A percentile compares a stretch with the other conserved stretches of the same genome.
phyloP scores from a whole-genome alignment of 192 early-diverging fungal genomes.

The Umbelopsis vinacea region DNA sequence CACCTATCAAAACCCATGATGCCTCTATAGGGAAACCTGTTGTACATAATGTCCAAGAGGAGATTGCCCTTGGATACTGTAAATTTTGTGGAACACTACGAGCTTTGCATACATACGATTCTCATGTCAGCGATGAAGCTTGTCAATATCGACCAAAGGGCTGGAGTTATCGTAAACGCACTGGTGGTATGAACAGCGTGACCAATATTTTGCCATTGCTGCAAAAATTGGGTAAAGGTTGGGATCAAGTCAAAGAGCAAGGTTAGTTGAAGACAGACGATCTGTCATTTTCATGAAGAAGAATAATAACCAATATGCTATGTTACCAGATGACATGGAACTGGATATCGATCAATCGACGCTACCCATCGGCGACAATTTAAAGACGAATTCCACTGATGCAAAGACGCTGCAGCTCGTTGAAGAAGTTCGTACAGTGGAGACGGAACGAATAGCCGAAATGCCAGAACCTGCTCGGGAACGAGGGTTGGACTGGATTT shows the following conservation, averaged over 20 bases:
- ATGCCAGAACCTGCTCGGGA: slow-evolving; percentile 23
- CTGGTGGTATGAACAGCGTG: slow-evolving; percentile 30
- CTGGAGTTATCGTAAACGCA: slow-evolving; percentile 34
- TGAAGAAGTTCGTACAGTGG: background rate
- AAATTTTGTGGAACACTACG: slow-evolving; percentile 45
- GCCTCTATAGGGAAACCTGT: background rate
- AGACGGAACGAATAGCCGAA: slow-evolving; percentile 4
- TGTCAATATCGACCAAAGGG: slow-evolving; percentile 34
- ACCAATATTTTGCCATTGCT: slow-evolving; percentile 34
- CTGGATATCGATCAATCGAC: slow-evolving; percentile 25
- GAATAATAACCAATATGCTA: background rate
- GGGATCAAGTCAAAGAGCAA: slow-evolving; percentile 32
- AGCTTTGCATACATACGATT: slow-evolving; percentile 22
- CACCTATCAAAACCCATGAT: slow-evolving; percentile 37
- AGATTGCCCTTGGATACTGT: slow-evolving; percentile 28
- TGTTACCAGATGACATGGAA: slow-evolving; percentile 38
- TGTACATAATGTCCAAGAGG: background rate
- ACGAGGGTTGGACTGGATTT: slow-evolving; percentile 48
- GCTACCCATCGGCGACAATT: background rate
- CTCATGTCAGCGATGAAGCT: slow-evolving; percentile 17
- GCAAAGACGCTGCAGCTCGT: background rate
- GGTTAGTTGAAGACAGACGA: background rate
- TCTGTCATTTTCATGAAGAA: background rate
- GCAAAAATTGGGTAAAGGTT: slow-evolving; percentile 25
- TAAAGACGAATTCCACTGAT: background rate